Conservation (phyloP, 2,329 filamentous ascomycete species). For the Trichoderma breve region DNA sequence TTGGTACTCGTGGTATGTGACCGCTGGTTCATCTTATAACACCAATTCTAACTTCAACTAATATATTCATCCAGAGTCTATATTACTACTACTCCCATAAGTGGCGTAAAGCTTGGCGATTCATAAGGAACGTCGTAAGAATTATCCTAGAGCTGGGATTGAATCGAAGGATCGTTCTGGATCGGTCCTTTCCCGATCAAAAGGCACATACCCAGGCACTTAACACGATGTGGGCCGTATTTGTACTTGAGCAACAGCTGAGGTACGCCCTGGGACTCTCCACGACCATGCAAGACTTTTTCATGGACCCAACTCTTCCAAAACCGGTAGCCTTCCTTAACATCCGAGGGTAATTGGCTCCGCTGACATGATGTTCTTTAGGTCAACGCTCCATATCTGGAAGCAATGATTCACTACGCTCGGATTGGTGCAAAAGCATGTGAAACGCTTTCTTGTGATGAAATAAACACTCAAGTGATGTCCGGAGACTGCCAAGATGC, state of each 20-base stretch:
- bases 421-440: background rate
- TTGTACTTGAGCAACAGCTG: background rate
- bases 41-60: background rate
- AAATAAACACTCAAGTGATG: background rate
- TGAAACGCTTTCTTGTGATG: background rate
- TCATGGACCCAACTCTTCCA: background rate
- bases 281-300: background rate
- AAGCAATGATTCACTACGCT: background rate
- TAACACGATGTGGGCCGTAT: background rate
- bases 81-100: background rate
- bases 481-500: background rate
- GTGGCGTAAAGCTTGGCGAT: background rate
- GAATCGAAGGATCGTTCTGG: background rate
- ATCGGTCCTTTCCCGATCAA: background rate
- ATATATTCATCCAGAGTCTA: background rate
- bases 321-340: background rate
- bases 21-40: background rate
- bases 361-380: background rate
- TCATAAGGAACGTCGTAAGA: background rate
- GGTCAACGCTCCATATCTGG: background rate
- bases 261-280: background rate
- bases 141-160: background rate
- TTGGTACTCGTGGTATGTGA: background rate
- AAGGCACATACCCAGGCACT: background rate
- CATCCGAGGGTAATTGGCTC: background rate